Percentiles rank a stretch among this genome's conserved stretches.
Conservation (phyloP, 1,284 basidiomycete genomes). For the Chondrostereum purpureum region DNA sequence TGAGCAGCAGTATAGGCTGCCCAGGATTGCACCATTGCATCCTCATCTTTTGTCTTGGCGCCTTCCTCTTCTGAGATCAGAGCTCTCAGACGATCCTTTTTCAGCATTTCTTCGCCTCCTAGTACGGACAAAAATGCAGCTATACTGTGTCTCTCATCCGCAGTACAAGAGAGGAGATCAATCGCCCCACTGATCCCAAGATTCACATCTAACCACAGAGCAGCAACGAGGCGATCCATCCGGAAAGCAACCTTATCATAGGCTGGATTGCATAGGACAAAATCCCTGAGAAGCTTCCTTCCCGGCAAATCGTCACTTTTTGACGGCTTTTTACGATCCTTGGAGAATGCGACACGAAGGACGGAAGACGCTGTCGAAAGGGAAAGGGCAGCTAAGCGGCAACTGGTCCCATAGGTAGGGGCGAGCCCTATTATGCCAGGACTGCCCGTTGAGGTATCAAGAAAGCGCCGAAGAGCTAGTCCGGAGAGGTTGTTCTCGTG, state of each 20-base stretch:
- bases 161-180: neutral
- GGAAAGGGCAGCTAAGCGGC: constrained; percentile 27
- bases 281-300: constrained; percentile 7
- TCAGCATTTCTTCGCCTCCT: neutral
- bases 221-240: constrained; percentile 1
- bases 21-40: neutral
- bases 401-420: constrained; percentile 28
- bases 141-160: neutral
- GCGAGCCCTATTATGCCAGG: constrained; percentile 29
- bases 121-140: neutral
- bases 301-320: too few species aligned
- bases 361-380: constrained; percentile 27
- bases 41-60: neutral
- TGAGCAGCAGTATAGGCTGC: neutral
- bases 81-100: neutral
- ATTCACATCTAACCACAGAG: neutral
- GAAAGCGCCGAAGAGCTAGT: constrained; percentile 21
- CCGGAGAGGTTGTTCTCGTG: constrained; percentile 19
- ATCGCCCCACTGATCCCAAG: neutral
- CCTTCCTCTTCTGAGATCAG: neutral
- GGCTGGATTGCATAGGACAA: constrained; percentile 12
- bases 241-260: constrained; percentile 1
- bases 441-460: constrained; percentile 12
- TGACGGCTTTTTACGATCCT: too few species aligned
- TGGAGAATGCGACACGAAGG: constrained; percentile 26